Conservation (phyloP, 495 filamentous ascomycete species). For the Lentithecium fluviatile region DNA sequence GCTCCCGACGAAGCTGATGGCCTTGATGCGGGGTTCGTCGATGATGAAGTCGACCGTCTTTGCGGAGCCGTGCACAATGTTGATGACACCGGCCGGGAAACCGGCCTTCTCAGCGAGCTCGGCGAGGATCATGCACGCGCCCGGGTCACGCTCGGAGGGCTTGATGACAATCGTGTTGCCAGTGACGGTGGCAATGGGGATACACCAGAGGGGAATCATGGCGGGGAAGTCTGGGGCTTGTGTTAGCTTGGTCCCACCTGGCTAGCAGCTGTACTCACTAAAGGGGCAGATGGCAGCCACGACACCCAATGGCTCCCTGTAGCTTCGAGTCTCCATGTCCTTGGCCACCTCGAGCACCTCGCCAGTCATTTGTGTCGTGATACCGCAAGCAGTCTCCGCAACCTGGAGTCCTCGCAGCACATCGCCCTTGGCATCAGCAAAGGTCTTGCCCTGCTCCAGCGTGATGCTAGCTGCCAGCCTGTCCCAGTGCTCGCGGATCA, state of each 20-base stretch:
- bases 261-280: conserved; percentile 60
- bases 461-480: conserved; percentile 92
- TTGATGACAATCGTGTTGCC: conserved; percentile 95
- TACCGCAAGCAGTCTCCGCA: conserved; percentile 91
- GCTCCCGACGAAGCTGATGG: conserved; percentile 94
- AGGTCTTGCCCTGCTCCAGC: conserved; percentile 97
- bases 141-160: conserved; percentile 97
- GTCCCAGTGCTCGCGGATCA: conserved; percentile 96
- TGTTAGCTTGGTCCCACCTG: conserved; percentile 5
- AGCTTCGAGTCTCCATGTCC: conserved; percentile 97
- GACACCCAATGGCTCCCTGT: conserved; percentile 89
- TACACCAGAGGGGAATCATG: conserved; percentile 98
- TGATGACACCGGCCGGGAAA: conserved; percentile 90
- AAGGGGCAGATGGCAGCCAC: conserved; percentile 98
- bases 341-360: conserved; percentile 96
- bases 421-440: conserved; percentile 92
- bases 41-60: conserved; percentile 96
- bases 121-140: conserved; percentile 95
- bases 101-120: conserved; percentile 89
- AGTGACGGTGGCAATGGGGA: conserved; percentile 89
- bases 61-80: conserved; percentile 88
- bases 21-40: conserved; percentile 94
- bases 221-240: conserved; percentile 82
- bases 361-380: conserved; percentile 89
- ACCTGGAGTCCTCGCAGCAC: conserved; percentile 95